phyloP scores from a whole-genome alignment of 495 filamentous ascomycete species.

The Xylaria bambusicola region DNA sequence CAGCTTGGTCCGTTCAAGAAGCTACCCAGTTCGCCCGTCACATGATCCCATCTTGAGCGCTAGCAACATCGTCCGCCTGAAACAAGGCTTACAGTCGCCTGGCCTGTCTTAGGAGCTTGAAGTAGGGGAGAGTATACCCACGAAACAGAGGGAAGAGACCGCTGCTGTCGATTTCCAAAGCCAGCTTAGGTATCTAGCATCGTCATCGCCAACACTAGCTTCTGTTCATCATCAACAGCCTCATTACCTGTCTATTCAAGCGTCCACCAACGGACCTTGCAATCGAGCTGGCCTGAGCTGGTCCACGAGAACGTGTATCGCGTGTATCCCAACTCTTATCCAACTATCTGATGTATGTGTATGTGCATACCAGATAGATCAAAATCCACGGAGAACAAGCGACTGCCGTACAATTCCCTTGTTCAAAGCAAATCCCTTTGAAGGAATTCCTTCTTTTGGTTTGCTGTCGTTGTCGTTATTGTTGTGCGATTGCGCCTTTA shows the following conservation, averaged over 20 bases:
- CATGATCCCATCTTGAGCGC: not conserved
- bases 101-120: constrained; percentile 5
- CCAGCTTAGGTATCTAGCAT: not conserved
- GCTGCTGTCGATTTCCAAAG: not conserved
- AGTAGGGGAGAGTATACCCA: constrained; percentile 2
- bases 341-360: constrained; percentile 15
- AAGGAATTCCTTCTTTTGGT: not conserved
- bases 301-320: not conserved
- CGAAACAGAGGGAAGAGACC: constrained; percentile 1
- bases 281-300: constrained; percentile 6
- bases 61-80: not conserved
- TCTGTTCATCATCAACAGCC: not conserved
- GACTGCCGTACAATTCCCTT: not conserved
- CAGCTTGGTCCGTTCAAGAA: not conserved
- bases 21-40: too few relatives aligned
- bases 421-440: not conserved
- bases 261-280: too few relatives aligned
- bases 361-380: constrained; percentile 16
- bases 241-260: not conserved
- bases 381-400: constrained; percentile 6
- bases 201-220: not conserved
- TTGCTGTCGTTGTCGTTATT: not conserved
- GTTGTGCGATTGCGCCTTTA: not conserved
- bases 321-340: not conserved
- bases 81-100: constrained; percentile 6